Evolutionary conservation across 2,329 filamentous ascomycete species (phyloP), one percentile per base, ranked within the genome.

Genomic region (Dactylellina sp.): DNA sequence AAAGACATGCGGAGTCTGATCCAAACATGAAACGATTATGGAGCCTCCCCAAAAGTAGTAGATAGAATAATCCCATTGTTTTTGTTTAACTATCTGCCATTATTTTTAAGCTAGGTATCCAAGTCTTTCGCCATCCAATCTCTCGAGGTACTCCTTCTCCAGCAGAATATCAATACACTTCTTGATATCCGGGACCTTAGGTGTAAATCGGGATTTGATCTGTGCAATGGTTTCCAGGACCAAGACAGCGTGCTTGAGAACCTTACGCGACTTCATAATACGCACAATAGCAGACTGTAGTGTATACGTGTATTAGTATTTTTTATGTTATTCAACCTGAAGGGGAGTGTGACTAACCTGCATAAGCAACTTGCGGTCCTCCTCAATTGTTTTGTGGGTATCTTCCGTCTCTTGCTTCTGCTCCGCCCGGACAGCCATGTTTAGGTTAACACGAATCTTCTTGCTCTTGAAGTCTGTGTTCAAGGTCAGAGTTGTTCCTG

Each of bases 181-280:
- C 85, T 99, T 99, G 87, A 99, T 99, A 78, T 99, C 95, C 14
- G 88, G 86, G 28, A 99, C 87, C 83, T 96, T 96, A 42, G 95
- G 95, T 68, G 93, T 89, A 82, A 99, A 99, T 42, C 95, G 91
- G 44, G 89, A 89, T 81, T 91, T 92, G 81, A 99, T 97, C 82
- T 98, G 95, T 80, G 89, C 90, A 81, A 99, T 98, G 22, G 93
- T 96, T 83, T 99, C 95, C 80, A 92, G 90, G 62, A 99, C 93
- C 11, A 99, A 89, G 80, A 95, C 91, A 75, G 90, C 89, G 83
- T 99, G 94, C 87, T 97, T 98, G 92, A 98, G 96, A 84, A 90
- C 92, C 88, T 99, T 98, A 75, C 95, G 90, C 2, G 94, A 96
- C 85, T 99, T 99, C 95, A 99, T 99, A 84, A 99, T 97, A 80